A percentile compares a stretch with the other conserved stretches of the same genome.
phyloP scores from a whole-genome alignment of 805 yeast species.

The Yarrowia sp. region DNA sequence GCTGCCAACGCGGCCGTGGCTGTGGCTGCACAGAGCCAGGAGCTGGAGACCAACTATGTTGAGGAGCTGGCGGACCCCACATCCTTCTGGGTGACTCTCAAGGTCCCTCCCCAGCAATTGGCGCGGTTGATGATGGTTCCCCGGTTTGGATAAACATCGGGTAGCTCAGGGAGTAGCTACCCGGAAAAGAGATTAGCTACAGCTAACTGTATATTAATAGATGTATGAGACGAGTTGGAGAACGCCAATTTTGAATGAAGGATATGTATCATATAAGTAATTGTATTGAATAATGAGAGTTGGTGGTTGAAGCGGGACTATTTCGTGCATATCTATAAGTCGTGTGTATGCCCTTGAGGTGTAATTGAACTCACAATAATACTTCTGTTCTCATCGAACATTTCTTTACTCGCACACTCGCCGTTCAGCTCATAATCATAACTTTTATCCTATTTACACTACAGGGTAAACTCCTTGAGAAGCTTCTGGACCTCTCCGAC shows the following conservation, averaged over 20 bases:
- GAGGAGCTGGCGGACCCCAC: slow-evolving; percentile 35
- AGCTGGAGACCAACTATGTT: slow-evolving; percentile 14
- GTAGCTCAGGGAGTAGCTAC: slow-evolving; percentile 20
- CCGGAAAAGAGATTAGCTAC: slow-evolving; percentile 8
- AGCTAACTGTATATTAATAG: slow-evolving; percentile 32
- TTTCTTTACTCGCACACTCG: too few species aligned
- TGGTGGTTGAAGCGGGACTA: too few species aligned
- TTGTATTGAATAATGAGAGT: neutral
- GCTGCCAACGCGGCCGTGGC: slow-evolving; percentile 43
- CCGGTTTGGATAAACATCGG: slow-evolving; percentile 10
- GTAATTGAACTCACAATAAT: too few species aligned
- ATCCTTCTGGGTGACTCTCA: slow-evolving; percentile 36
- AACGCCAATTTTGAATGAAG: neutral
- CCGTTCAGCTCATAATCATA: neutral
- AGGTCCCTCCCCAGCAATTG: slow-evolving; percentile 36
- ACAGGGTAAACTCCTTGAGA: slow-evolving; percentile 22
- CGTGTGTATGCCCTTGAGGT: too few species aligned
- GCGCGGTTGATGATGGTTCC: slow-evolving; percentile 36
- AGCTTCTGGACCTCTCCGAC: slow-evolving; percentile 36
- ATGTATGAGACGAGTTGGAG: neutral
- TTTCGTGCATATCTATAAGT: too few species aligned
- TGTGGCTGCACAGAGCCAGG: slow-evolving; percentile 41
- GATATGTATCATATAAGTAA: slow-evolving; percentile 2
- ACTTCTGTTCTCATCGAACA: too few species aligned
- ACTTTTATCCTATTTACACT: slow-evolving; percentile 4